Conservation (phyloP, 2,329 filamentous ascomycete species). For the Myriangium duriaei region DNA sequence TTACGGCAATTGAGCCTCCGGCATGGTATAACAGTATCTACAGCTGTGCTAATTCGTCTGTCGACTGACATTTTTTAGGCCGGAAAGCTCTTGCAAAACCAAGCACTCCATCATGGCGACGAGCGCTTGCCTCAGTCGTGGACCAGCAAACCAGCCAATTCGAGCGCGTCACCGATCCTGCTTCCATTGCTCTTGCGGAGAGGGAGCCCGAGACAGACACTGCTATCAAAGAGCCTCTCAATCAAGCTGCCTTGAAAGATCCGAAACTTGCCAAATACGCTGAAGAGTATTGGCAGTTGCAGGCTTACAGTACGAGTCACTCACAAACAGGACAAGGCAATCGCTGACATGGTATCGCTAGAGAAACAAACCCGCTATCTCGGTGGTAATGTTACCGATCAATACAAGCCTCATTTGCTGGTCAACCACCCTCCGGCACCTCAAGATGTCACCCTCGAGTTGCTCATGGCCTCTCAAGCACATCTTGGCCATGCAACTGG, state of each 20-base stretch:
- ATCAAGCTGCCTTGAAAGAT: background rate
- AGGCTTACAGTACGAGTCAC: constrained; percentile 23
- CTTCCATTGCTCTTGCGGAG: constrained; percentile 5
- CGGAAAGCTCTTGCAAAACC: constrained; percentile 27
- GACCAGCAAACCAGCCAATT: constrained; percentile 15
- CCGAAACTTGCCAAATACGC: constrained; percentile 17
- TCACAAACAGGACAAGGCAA: constrained; percentile 13
- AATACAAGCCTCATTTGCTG: constrained; percentile 55
- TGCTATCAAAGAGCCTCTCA: background rate
- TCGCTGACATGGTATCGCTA: constrained; percentile 11
- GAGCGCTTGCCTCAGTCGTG: constrained; percentile 25
- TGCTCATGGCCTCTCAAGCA: constrained; percentile 74
- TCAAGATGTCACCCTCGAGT: constrained; percentile 74
- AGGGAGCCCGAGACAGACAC: background rate
- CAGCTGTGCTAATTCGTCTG: background rate
- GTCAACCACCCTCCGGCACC: constrained; percentile 61
- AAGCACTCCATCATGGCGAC: constrained; percentile 22
- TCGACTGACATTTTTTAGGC: constrained; percentile 19
- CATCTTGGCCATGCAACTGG: constrained; percentile 86
- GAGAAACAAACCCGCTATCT: constrained; percentile 14
- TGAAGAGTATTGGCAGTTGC: constrained; percentile 30
- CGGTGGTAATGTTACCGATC: constrained; percentile 29
- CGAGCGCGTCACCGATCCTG: constrained; percentile 2
- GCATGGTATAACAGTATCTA: constrained; percentile 20
- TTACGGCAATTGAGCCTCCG: constrained; percentile 29